A percentile compares a stretch with the other conserved stretches of the same genome.
These are phyloP conservation scores for Pleoardoris graminearum DNA, from an alignment of 2,329 filamentous ascomycete species.

Conservation along the genomic window DNA sequence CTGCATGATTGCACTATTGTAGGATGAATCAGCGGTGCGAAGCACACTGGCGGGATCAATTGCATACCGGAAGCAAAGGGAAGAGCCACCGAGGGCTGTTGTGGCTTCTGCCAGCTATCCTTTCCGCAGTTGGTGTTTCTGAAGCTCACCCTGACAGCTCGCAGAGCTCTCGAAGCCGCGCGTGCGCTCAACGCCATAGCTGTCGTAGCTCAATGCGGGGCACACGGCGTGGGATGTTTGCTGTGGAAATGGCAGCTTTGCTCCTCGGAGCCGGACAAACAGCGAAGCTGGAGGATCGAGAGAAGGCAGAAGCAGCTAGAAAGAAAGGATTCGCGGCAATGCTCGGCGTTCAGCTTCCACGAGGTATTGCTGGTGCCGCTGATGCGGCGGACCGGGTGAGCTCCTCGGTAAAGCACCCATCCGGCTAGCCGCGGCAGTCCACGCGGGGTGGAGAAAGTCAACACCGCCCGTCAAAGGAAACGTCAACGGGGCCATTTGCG, in stretches of 20 bases:
- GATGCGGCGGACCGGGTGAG: constrained; percentile 30
- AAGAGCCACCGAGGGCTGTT: constrained; percentile 35
- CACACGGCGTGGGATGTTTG: constrained; percentile 27
- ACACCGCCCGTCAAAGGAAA: constrained; percentile 25
- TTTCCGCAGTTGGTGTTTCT: background rate
- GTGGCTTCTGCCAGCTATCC: constrained; percentile 19
- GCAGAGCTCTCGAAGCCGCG: constrained; percentile 64
- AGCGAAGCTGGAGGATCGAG: constrained; percentile 1
- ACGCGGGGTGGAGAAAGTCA: constrained; percentile 34
- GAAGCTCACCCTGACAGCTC: constrained; percentile 63
- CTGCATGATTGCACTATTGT: constrained; percentile 52
- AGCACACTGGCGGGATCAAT: constrained; percentile 19
- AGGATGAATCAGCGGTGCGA: constrained; percentile 17
- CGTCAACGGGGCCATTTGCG: too few relatives aligned
- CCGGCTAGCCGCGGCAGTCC: constrained; percentile 39
- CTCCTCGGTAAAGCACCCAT: constrained; percentile 34
- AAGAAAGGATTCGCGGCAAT: constrained; percentile 31
- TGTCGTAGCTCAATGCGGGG: constrained; percentile 30
- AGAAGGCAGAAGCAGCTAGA: constrained; percentile 13
- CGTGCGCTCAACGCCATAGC: constrained; percentile 68
- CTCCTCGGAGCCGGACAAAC: constrained; percentile 17
- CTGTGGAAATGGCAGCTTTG: constrained; percentile 20
- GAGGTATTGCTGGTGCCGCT: constrained; percentile 24
- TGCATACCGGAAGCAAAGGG: constrained; percentile 44
- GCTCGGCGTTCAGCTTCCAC: constrained; percentile 33